A percentile compares a stretch with the other conserved stretches of the same genome.
Evolutionary conservation across 2,329 filamentous ascomycete species (phyloP).

Genomic region (Penicillium olsonii): DNA sequence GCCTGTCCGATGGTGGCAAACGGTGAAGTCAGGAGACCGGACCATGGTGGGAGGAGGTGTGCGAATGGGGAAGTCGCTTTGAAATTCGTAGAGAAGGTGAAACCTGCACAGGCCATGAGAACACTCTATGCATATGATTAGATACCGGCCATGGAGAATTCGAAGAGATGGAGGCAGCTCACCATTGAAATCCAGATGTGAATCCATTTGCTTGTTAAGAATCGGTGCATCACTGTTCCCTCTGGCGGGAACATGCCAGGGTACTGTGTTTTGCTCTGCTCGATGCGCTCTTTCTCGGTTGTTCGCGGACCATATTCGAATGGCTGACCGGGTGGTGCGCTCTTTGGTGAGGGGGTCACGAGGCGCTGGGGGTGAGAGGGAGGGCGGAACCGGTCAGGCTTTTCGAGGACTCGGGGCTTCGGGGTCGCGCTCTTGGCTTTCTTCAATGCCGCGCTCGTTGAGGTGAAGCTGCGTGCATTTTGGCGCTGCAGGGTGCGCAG

Average conservation of each 20-base stretch:
- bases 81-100: constrained; percentile 78
- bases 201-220: constrained; percentile 73
- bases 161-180: constrained; percentile 31
- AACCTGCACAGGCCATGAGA: constrained; percentile 67
- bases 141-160: background rate
- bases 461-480: constrained; percentile 28
- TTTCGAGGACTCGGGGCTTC: constrained; percentile 73
- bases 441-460: constrained; percentile 15
- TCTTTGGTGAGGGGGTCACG: constrained; percentile 35
- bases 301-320: constrained; percentile 74
- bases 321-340: constrained; percentile 41
- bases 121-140: constrained; percentile 55
- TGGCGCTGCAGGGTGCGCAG: constrained; percentile 29
- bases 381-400: constrained; percentile 86
- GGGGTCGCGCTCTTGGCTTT: constrained; percentile 26
- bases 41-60: constrained; percentile 72
- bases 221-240: constrained; percentile 80
- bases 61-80: constrained; percentile 74
- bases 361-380: constrained; percentile 80
- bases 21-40: constrained; percentile 70
- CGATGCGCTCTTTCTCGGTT: constrained; percentile 58
- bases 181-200: constrained; percentile 86
- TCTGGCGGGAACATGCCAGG: constrained; percentile 85
- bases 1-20: constrained; percentile 65
- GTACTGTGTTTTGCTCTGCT: constrained; percentile 72